phyloP scores from a whole-genome alignment of 306 rosid species.

The Oemleria cerasiformis region DNA sequence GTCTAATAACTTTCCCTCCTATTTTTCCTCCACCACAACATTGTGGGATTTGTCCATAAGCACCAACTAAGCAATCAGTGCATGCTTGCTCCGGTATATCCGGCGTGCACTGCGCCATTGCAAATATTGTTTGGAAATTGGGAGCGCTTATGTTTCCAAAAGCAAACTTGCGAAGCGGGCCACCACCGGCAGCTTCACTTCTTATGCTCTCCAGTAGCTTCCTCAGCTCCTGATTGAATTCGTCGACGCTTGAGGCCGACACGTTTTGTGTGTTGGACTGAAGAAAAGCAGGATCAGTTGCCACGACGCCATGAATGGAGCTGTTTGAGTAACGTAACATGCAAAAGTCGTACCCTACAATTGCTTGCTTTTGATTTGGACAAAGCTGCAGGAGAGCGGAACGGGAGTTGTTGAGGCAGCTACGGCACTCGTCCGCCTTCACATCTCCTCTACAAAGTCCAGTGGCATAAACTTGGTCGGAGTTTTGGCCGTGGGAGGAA shows the following conservation, averaged over 20 bases:
- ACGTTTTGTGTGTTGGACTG: too few relatives aligned
- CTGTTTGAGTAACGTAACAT: too few relatives aligned
- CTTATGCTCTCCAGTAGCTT: too few relatives aligned
- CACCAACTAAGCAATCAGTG: constrained; percentile 5
- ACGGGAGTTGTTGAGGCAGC: too few relatives aligned
- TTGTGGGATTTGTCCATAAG: background rate
- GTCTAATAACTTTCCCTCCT: background rate
- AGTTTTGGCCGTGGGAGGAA: background rate
- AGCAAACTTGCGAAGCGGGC: constrained; percentile 8
- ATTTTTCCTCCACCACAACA: constrained; percentile 15
- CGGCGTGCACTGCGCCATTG: constrained; percentile 25
- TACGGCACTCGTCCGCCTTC: background rate
- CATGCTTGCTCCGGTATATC: constrained; percentile 20
- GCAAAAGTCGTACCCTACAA: too few relatives aligned
- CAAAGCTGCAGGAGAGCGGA: too few relatives aligned
- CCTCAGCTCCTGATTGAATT: too few relatives aligned
- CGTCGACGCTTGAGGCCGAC: too few relatives aligned
- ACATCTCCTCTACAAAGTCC: background rate
- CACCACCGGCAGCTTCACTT: background rate
- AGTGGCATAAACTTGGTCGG: background rate
- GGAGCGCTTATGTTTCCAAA: background rate
- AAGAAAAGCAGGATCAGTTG: too few relatives aligned
- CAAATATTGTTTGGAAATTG: background rate
- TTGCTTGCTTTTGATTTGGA: too few relatives aligned
- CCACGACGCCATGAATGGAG: too few relatives aligned